These are phyloP conservation scores for Yarrowia galli DNA, from an alignment of 1,139 yeast species.

Conservation along the genomic window DNA sequence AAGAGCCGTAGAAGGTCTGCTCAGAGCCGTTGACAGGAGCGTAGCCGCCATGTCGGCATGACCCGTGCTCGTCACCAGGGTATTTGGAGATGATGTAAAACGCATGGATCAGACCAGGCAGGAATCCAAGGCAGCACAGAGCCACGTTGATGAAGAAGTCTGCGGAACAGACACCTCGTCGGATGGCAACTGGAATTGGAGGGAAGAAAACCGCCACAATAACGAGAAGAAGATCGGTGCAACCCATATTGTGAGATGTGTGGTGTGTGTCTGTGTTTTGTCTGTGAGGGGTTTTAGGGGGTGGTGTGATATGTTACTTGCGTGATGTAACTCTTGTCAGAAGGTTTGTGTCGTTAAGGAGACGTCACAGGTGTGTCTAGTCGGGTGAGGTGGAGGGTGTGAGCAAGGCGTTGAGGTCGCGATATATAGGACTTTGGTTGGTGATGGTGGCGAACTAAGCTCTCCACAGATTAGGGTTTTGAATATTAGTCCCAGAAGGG, in stretches of 20 bases:
- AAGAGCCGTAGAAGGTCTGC: constrained; percentile 31
- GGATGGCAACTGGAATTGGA: constrained; percentile 80
- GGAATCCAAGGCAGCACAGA: constrained; percentile 75
- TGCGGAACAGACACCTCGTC: constrained; percentile 74
- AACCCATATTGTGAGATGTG: constrained; percentile 38
- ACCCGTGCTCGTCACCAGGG: constrained; percentile 47
- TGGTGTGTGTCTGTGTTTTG: constrained; percentile 17
- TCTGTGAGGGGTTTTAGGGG: background rate
- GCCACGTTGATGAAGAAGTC: constrained; percentile 78
- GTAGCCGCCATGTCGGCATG: constrained; percentile 11
- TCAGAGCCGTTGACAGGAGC: constrained; percentile 26
- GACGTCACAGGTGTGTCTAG: background rate
- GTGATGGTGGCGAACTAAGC: constrained; percentile 29
- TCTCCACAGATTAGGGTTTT: background rate
- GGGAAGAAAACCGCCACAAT: constrained; percentile 82
- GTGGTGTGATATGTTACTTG: background rate
- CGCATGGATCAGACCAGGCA: constrained; percentile 70
- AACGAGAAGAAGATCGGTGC: constrained; percentile 74
- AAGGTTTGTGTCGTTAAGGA: background rate
- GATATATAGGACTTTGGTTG: constrained; percentile 8
- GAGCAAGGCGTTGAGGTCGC: background rate
- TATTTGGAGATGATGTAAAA: constrained; percentile 57
- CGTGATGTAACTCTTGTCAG: background rate
- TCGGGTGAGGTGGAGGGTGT: background rate
- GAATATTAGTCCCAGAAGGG: background rate